phyloP scores from a whole-genome alignment of 768 basidiomycete species.

The Wakefieldia striispora region DNA sequence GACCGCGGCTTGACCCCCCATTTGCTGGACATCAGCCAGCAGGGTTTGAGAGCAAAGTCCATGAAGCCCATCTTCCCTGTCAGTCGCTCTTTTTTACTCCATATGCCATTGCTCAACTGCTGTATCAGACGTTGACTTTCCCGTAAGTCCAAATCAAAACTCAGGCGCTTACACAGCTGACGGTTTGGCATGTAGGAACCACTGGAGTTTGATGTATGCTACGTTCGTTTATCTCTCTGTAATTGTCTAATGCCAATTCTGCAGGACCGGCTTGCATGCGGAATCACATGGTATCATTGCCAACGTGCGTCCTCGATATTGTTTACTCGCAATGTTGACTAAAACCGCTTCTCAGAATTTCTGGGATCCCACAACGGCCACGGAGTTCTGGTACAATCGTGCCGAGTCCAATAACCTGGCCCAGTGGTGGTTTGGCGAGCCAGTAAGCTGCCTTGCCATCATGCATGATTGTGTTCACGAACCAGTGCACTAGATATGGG shows the following conservation, averaged over 20 bases:
- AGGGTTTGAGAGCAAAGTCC: slow-evolving; percentile 84
- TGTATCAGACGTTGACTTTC: slow-evolving; percentile 75
- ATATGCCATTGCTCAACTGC: slow-evolving; percentile 1
- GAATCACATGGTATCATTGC: slow-evolving; percentile 91
- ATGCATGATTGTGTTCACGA: not conserved
- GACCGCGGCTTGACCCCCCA: slow-evolving; percentile 85
- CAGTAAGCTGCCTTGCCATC: slow-evolving; percentile 48
- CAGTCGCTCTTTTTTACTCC: slow-evolving; percentile 36
- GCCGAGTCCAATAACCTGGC: slow-evolving; percentile 61
- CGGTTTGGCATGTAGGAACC: slow-evolving; percentile 55
- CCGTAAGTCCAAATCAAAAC: slow-evolving; percentile 55
- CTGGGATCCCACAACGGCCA: slow-evolving; percentile 66
- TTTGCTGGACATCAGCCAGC: slow-evolving; percentile 72
- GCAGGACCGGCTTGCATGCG: slow-evolving; percentile 84
- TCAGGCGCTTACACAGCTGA: not conserved
- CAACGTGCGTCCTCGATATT: slow-evolving; percentile 51
- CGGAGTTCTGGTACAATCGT: slow-evolving; percentile 72
- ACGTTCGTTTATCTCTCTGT: not conserved
- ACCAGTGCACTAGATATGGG: slow-evolving; percentile 69
- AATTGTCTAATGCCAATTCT: not conserved
- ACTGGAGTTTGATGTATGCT: slow-evolving; percentile 80
- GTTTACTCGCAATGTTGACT: not conserved
- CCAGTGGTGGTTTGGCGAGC: slow-evolving; percentile 88
- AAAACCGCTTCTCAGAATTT: slow-evolving; percentile 59
- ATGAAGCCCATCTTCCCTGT: slow-evolving; percentile 90